Evolutionary conservation across 371 early-diverging fungal species (phyloP), one percentile per base, ranked within the genome.

Genomic region (Mucor indicus): DNA sequence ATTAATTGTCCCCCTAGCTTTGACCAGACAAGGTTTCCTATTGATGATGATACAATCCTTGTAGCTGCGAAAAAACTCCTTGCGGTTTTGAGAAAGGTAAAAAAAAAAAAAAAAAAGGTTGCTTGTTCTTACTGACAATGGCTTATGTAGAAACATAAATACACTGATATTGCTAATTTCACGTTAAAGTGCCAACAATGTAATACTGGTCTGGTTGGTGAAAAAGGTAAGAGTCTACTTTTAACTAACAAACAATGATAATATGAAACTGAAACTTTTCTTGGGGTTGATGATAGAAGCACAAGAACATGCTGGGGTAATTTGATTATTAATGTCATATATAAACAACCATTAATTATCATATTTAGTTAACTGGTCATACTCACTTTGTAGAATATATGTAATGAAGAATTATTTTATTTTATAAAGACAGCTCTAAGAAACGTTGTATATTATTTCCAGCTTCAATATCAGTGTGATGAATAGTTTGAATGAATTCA

Each of bases 101-200:
- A 1, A 8, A 17, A 3, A 4, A n/a, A 19, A 17, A n/a, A 21
- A 44, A 42, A 1, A 13, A 17, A 27, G 13, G 4, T 32, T 16
- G 5, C 44, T 35, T 17, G 6, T 31, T 32, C 15, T n/a, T 25
- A 20, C 13, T 41, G n/a, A 24, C 22, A 25, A 3, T 38, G 32
- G 29, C 4, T 15, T 33, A 23, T n/a, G 16, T 38, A 81, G 82
- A 62, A 62, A 42, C 79, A 73, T 47, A 75, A 71, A 35, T 83
- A 67, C 39, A 83, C 83, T 0, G 80, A 83, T 52, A 48, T 80
- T 13, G 75, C 80, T 1, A 83, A 74, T 15, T 83, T 83, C 38
- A 80, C 78, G 1, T 57, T 83, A 0, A 67, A 66, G 27, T 83
- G 83, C 38, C 59, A 77, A 13, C 46, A 67, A 17, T 83, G 83